Evolutionary conservation across 768 basidiomycete species (phyloP).

Genomic region (Lentinula edodes): DNA sequence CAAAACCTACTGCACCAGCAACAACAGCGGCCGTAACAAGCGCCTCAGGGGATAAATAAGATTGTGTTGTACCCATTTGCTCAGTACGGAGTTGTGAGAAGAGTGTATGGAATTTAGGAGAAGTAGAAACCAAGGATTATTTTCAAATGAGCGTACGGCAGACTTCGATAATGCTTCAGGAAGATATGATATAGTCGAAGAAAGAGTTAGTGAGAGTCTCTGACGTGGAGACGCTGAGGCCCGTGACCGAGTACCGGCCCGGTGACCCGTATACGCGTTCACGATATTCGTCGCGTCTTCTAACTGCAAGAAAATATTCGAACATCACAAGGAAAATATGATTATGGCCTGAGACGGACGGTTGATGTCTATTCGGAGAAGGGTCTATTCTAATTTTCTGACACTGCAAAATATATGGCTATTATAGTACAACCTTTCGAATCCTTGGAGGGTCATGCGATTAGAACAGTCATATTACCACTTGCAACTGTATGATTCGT

Average conservation of each 20-base stretch:
- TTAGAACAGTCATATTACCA: too few species aligned
- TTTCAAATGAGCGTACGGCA: background rate
- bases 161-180: background rate
- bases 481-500: too few species aligned
- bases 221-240: background rate
- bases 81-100: background rate
- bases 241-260: background rate
- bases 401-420: too few species aligned
- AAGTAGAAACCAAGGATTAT: background rate
- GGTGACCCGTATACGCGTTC: background rate
- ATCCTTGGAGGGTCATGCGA: too few species aligned
- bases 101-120: background rate
- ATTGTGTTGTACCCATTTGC: conserved; percentile 5
- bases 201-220: background rate
- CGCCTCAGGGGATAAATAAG: conserved; percentile 3
- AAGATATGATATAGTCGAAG: background rate
- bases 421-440: too few species aligned
- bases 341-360: too few species aligned
- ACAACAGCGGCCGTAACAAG: conserved; percentile 5
- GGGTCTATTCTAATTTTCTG: too few species aligned
- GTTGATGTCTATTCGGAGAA: too few species aligned
- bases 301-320: too few species aligned
- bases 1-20: conserved; percentile 4
- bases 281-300: background rate
- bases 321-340: too few species aligned